Evolutionary conservation across 768 basidiomycete species (phyloP), one percentile per base, ranked within the genome.

Genomic region (Xanthoconium stramineum): DNA sequence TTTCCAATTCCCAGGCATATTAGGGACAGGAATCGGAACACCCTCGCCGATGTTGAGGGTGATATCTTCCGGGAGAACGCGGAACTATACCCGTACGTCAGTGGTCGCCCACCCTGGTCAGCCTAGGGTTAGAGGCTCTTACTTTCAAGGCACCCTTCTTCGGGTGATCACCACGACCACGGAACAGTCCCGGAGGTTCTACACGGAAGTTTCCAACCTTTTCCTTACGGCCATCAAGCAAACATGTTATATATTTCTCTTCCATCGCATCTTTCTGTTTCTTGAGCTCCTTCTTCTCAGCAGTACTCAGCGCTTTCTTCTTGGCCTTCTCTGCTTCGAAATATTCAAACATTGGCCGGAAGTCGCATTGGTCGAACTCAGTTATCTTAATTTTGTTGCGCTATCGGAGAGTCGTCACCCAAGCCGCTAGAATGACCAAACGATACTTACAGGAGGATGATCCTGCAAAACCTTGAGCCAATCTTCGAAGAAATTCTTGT

Each of bases 141-240:
- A 93, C 95, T 81, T 98, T 98, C 49, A 97, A 78, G 39, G 87
- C 86, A 17, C 97, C 97, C 72, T 98, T 98, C 81, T 89, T 95
- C 1, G 97, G 97, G 73, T 99, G 97, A 64, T 98, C 94, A 52
- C 97, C 97, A 61, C 97, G 94, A 58, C 97, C 97, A 71, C 97
- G 79, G 75, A 98, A 99, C 49, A 98, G 75, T n/a, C 96, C 95
- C 29, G 97, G 97, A 70, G 97, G 97, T 80, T 99, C 97, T 50
- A 98, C 86, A 62, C 94, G 83, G 79, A 98, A 98, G 75, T 98
- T 99, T 38, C 97, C 97, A 47, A 98, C 84, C 72, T 98, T 98
- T 77, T 99, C 97, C 75, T 94, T 96, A 51, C 95, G 86, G 13
- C 96, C 96, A 66, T 99, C 94, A 35, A 99, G 83, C n/a, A 86